Conservation (phyloP, 2,329 filamentous ascomycete species). For the Trichophyton mentagrophytes region DNA sequence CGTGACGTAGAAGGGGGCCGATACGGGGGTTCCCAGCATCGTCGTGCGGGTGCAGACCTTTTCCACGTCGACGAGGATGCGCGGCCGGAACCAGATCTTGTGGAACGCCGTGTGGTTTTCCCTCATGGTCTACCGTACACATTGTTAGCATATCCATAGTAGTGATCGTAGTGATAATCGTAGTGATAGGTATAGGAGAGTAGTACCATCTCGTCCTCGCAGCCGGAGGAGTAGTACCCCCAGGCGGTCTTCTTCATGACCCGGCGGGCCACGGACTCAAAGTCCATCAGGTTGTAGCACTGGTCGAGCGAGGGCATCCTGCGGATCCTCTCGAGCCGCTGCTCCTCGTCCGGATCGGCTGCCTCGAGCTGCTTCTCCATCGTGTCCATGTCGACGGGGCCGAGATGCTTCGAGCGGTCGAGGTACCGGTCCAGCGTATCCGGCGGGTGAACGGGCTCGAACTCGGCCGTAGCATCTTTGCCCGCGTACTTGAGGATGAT, state of each 20-base stretch:
- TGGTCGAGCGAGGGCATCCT: slow-evolving; percentile 69
- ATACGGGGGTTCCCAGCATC: slow-evolving; percentile 78
- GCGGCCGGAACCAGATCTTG: slow-evolving; percentile 92
- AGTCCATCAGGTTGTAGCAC: slow-evolving; percentile 91
- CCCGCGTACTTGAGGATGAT: slow-evolving; percentile 96
- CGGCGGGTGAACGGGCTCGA: slow-evolving; percentile 76
- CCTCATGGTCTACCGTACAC: slow-evolving; percentile 55
- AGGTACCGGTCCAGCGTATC: slow-evolving; percentile 78
- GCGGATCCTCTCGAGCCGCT: slow-evolving; percentile 59
- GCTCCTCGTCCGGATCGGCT: slow-evolving; percentile 57
- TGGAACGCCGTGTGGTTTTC: slow-evolving; percentile 96
- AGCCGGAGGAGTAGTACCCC: slow-evolving; percentile 94
- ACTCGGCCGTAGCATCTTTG: slow-evolving; percentile 86
- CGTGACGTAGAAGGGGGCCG: slow-evolving; percentile 90
- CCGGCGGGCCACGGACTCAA: slow-evolving; percentile 77
- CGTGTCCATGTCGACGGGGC: slow-evolving; percentile 76
- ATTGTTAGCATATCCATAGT: no score
- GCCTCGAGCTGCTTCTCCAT: slow-evolving; percentile 51
- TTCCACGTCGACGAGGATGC: slow-evolving; percentile 78
- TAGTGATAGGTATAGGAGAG: background rate
- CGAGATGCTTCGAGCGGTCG: slow-evolving; percentile 71
- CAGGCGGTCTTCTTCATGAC: slow-evolving; percentile 95
- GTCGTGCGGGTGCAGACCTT: slow-evolving; percentile 76
- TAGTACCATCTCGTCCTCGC: slow-evolving; percentile 70
- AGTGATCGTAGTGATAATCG: no score